A percentile compares a stretch with the other conserved stretches of the same genome.
phyloP scores from a whole-genome alignment of 2,329 filamentous ascomycete genomes.

The Fusarium beomiforme region DNA sequence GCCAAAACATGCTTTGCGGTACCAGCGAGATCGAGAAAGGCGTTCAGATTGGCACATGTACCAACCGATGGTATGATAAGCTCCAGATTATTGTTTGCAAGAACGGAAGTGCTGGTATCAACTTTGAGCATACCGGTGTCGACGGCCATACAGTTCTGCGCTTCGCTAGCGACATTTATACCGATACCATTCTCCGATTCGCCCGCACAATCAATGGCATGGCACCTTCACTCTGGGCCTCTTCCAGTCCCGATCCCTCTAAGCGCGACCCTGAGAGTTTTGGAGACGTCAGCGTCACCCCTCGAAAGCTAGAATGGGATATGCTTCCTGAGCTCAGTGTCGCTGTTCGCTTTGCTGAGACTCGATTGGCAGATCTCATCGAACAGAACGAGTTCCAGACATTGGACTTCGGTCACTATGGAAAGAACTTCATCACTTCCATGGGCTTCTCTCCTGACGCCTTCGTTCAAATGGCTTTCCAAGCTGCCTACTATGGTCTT shows the following conservation, averaged over 20 bases:
- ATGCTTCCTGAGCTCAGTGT: conserved; percentile 93
- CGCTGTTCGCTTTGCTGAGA: conserved; percentile 94
- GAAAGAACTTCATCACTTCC: conserved; percentile 96
- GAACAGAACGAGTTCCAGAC: conserved; percentile 97
- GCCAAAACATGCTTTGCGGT: conserved; percentile 98
- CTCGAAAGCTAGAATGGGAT: conserved; percentile 97
- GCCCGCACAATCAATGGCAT: conserved; percentile 95
- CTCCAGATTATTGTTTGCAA: conserved; percentile 99
- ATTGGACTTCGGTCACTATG: conserved; percentile 87
- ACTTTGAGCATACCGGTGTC: conserved; percentile 98
- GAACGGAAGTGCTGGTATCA: conserved; percentile 98
- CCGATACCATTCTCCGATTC: conserved; percentile 95
- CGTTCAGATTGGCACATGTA: conserved; percentile 96
- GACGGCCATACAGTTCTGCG: conserved; percentile 96
- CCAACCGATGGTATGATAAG: conserved; percentile 99
- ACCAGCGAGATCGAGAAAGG: conserved; percentile 91
- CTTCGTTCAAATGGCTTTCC: conserved; percentile 99
- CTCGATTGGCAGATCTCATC: conserved; percentile 90
- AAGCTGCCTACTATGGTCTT: conserved; percentile 96
- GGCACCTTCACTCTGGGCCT: conserved; percentile 91
- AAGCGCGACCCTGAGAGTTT: conserved; percentile 93
- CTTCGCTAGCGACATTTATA: conserved; percentile 96
- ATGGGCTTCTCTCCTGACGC: conserved; percentile 98
- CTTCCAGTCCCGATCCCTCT: conserved; percentile 87
- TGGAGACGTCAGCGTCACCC: conserved; percentile 91